Evolutionary conservation across 1,284 basidiomycete genomes (phyloP), one percentile per base, ranked within the genome.

Genomic region (Trichosporon sp.): DNA sequence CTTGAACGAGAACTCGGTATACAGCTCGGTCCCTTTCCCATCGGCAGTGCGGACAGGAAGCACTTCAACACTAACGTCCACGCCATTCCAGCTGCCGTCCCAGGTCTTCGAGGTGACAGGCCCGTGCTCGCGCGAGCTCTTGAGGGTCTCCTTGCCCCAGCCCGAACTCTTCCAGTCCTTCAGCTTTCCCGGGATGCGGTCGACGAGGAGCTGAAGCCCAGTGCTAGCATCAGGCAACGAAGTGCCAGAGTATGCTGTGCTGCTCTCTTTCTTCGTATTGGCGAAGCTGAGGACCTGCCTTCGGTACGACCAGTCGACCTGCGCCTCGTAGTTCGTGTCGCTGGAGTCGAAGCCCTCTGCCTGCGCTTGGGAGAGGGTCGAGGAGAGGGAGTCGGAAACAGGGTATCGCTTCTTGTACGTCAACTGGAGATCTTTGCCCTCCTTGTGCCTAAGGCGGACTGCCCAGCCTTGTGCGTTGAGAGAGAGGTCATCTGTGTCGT

Each of bases 231-330:
- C 29, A 5, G 63, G 63, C 40, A 64, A 6, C 9, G n/a, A 9
- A 3, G 56, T 64, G 25, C 56, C 54, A 11, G 46, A 31, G 40
- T 49, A 36, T 7, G 32, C 37, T 2, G 27, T 14, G 3, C 27
- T 19, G 4, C 14, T 5, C 31, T 16, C 25, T 2, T 16, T 6
- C 58, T 56, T 60, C 25, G 57, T 57, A 16, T 29, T 23, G 7
- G 46, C 16, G 19, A 64, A 60, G 21, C 31, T 36, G 13, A 64
- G 63, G 1, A 27, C 32, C 37, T 58, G 54, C 63, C 60, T 64
- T n/a, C 37, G 25, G 59, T 64, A 64, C 13, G 32, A 25, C 63
- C 63, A 64, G 40, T 64, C 63, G 32, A 64, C 37, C 59, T 64
- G 27, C 10, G 63, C 52, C 11, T 49, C 25, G 54, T 64, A 64